phyloP scores from a whole-genome alignment of 306 rosid genomes.

The Rosa chinensis region DNA sequence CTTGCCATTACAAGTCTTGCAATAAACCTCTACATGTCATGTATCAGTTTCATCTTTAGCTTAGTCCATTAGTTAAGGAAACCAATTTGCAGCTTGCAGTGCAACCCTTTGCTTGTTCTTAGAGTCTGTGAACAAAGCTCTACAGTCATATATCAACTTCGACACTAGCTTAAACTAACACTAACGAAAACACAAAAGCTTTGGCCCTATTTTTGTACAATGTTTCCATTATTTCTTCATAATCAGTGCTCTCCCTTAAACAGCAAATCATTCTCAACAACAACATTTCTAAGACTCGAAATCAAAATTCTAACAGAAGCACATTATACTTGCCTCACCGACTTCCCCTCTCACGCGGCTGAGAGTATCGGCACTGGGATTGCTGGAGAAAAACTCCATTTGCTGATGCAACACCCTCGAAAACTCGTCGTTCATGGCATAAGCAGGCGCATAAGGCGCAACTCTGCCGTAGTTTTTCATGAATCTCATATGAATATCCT shows the following conservation, averaged over 20 bases:
- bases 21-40: background rate
- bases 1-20: background rate
- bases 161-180: background rate
- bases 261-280: background rate
- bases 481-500: constrained; percentile 95
- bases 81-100: background rate
- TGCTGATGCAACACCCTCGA: constrained; percentile 97
- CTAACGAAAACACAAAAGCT: background rate
- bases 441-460: constrained; percentile 84
- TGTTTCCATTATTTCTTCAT: background rate
- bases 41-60: background rate
- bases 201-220: background rate
- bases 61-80: background rate
- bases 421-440: constrained; percentile 98
- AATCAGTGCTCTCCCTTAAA: background rate
- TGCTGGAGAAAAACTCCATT: constrained; percentile 94
- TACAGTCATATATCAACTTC: background rate
- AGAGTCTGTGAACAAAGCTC: background rate
- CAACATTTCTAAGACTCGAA: background rate
- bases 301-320: constrained; percentile 18
- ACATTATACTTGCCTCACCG: constrained; percentile 80
- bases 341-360: constrained; percentile 93
- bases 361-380: constrained; percentile 80
- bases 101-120: background rate
- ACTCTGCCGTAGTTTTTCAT: constrained; percentile 96